Base-by-base conservation (phyloP, 176 grass and related monocot genomes). In the Puccinellia tenuiflora region DNA sequence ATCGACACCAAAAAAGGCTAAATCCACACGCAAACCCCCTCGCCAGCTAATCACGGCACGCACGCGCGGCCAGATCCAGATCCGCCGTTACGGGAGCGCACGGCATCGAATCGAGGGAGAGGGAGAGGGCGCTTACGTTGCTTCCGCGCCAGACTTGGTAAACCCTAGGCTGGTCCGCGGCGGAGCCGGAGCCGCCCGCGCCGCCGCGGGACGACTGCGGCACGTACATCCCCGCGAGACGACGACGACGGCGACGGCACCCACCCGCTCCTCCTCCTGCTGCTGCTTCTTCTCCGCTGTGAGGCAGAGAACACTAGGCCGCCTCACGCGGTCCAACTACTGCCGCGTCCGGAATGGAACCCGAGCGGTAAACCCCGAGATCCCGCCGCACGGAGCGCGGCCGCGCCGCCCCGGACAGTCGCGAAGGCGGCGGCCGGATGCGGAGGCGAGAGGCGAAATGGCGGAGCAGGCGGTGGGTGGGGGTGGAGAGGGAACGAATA, bases 141-240 rank as follows among this genome's bases (percentile, higher is more conserved):
- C 89, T 99, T 52, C 93, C 96, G 75, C 72, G 85, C 96, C 96
- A 99, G 31, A 85, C 96, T 80, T 96, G 53, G 81, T 92, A 99
- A 88, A 99, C 89, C 91, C 96, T 96, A 68, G 89, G 93, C 85
- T 69, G 89, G 22, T 90, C 81, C 35, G 48, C 71, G 67, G 85
- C 83, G 30, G 37, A 17, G 69, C 42, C 84, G 34, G 24, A 77
- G 7, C 47, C 88, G 31, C 18, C 85, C 30, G n/a, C n/a, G n/a
- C 69, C 72, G 73, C 55, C 68, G 54, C 85, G 85, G 77, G 91
- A 81, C 53, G 86, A 73, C 69, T 73, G 89, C 51, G 91, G 89
- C 24, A 31, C 88, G 79, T 99, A 95, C 97, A 99, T 99, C 83
- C 48, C n/a, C 7, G 38, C 63, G 18, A 24, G 14, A 6, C 12